Percentiles rank a stretch among this genome's conserved stretches.
These are phyloP conservation scores for Vigna mungo DNA, from an alignment of 306 rosid genomes.

Conservation along the genomic window DNA sequence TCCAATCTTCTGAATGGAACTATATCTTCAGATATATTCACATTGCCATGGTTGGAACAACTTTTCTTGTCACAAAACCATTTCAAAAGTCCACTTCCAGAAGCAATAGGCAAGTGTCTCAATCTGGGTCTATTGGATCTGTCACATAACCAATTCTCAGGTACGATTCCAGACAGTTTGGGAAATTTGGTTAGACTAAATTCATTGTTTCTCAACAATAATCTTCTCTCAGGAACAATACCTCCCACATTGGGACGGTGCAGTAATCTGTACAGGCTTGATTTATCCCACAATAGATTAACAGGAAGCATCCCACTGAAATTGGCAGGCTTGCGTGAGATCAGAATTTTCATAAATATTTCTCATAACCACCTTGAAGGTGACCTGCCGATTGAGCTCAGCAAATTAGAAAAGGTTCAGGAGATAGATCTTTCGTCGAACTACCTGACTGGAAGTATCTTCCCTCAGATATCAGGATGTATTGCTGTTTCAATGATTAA, in stretches of 20 bases:
- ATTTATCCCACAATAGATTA: slow-evolving; percentile 68
- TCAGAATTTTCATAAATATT: slow-evolving; percentile 73
- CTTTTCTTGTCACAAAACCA: slow-evolving; percentile 66
- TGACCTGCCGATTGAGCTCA: slow-evolving; percentile 66
- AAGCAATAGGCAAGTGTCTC: slow-evolving; percentile 47
- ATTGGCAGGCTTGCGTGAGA: slow-evolving; percentile 59
- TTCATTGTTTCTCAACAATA: slow-evolving; percentile 72
- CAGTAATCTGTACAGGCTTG: slow-evolving; percentile 62
- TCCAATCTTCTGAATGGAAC: slow-evolving; percentile 68
- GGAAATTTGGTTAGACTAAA: slow-evolving; percentile 54
- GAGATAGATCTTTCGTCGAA: slow-evolving; percentile 78
- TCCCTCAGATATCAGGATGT: slow-evolving; percentile 72
- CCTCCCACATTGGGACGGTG: slow-evolving; percentile 64
- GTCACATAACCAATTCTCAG: slow-evolving; percentile 61
- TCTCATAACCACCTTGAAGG: slow-evolving; percentile 75
- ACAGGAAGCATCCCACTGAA: slow-evolving; percentile 62
- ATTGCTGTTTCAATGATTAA: slow-evolving; percentile 61
- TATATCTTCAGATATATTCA: slow-evolving; percentile 51
- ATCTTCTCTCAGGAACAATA: slow-evolving; percentile 64
- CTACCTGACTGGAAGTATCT: slow-evolving; percentile 58
- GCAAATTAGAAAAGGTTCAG: slow-evolving; percentile 68
- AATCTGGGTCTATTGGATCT: slow-evolving; percentile 67
- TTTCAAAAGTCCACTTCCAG: slow-evolving; percentile 55
- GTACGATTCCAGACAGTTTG: slow-evolving; percentile 60
- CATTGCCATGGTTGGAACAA: slow-evolving; percentile 53